A percentile compares a stretch with the other conserved stretches of the same genome.
Evolutionary conservation across 306 rosid species (phyloP).

Genomic region (Cucumis melo): DNA sequence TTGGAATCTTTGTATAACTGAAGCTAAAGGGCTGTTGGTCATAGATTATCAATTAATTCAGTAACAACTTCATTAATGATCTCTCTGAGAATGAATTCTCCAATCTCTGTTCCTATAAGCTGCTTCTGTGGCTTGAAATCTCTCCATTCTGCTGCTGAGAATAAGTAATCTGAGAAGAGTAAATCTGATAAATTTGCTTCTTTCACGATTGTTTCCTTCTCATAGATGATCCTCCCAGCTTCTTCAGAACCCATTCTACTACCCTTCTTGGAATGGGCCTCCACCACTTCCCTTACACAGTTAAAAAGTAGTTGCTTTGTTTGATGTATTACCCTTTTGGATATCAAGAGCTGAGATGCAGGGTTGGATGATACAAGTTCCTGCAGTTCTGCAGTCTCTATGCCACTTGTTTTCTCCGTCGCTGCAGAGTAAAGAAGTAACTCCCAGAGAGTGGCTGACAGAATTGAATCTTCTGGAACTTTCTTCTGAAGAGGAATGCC

Average conservation of each 20-base stretch:
- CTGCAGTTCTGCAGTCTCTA: slow-evolving; percentile 13
- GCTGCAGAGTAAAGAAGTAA: slow-evolving; percentile 24
- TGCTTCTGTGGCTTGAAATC: slow-evolving; percentile 22
- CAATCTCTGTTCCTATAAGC: slow-evolving; percentile 40
- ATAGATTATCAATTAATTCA: slow-evolving; percentile 15
- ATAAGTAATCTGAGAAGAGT: slow-evolving; percentile 23
- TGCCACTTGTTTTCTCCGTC: slow-evolving; percentile 9
- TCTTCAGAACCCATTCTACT: slow-evolving; percentile 29
- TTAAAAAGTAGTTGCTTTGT: slow-evolving; percentile 55
- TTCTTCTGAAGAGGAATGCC: slow-evolving; percentile 23
- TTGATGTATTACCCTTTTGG: slow-evolving; percentile 32
- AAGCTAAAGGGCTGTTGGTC: neutral
- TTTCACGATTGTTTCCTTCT: slow-evolving; percentile 27
- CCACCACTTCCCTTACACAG: slow-evolving; percentile 47
- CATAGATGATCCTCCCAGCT: slow-evolving; percentile 31
- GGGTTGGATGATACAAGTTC: slow-evolving; percentile 21
- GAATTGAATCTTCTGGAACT: slow-evolving; percentile 32
- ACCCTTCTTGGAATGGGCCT: slow-evolving; percentile 14
- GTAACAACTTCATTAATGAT: slow-evolving; percentile 27
- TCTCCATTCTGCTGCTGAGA: slow-evolving; percentile 38
- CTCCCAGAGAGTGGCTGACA: slow-evolving; percentile 48
- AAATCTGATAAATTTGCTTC: slow-evolving; percentile 15
- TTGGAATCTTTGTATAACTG: neutral
- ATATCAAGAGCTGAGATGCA: slow-evolving; percentile 29
- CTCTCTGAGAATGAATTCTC: slow-evolving; percentile 40